These are phyloP conservation scores for Clitopilus hobsonii DNA, from an alignment of 768 basidiomycete genomes.

Conservation along the genomic window DNA sequence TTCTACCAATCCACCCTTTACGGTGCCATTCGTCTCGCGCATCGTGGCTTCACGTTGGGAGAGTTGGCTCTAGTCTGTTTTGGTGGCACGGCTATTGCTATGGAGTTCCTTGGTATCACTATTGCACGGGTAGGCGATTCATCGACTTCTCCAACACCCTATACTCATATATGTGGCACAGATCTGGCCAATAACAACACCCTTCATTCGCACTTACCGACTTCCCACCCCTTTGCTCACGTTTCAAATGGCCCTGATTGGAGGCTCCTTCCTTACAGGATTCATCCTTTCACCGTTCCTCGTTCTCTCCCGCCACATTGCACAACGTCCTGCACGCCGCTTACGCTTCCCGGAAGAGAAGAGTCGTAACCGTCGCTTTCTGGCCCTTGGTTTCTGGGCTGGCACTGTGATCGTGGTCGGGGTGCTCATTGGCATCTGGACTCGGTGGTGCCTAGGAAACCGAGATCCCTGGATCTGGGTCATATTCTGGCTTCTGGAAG, in stretches of 20 bases:
- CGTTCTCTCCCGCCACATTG: constrained; percentile 86
- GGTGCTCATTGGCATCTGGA: constrained; percentile 87
- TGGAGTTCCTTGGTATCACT: constrained; percentile 85
- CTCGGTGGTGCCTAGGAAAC: constrained; percentile 76
- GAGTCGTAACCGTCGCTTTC: constrained; percentile 70
- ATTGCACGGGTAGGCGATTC: constrained; percentile 61
- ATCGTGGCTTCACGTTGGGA: constrained; percentile 93
- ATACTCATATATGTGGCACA: constrained; percentile 18
- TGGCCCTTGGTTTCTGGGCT: constrained; percentile 81
- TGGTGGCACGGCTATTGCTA: constrained; percentile 79
- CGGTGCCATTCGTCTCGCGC: constrained; percentile 81
- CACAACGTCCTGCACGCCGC: constrained; percentile 78
- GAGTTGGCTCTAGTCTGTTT: constrained; percentile 88
- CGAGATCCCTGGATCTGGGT: constrained; percentile 89
- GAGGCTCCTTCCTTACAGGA: constrained; percentile 88
- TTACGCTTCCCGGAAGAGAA: constrained; percentile 84
- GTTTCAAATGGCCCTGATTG: constrained; percentile 90
- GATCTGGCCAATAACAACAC: constrained; percentile 78
- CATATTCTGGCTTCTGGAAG: constrained; percentile 73
- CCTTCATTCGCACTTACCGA: constrained; percentile 88
- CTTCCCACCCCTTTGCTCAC: constrained; percentile 88
- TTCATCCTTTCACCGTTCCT: constrained; percentile 93
- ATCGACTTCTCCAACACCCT: background rate
- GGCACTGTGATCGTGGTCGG: constrained; percentile 75
- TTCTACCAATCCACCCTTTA: constrained; percentile 94